Evolutionary conservation across 1,284 basidiomycete genomes (phyloP), one percentile per base, ranked within the genome.

Genomic region (Ganoderma lingzhi): DNA sequence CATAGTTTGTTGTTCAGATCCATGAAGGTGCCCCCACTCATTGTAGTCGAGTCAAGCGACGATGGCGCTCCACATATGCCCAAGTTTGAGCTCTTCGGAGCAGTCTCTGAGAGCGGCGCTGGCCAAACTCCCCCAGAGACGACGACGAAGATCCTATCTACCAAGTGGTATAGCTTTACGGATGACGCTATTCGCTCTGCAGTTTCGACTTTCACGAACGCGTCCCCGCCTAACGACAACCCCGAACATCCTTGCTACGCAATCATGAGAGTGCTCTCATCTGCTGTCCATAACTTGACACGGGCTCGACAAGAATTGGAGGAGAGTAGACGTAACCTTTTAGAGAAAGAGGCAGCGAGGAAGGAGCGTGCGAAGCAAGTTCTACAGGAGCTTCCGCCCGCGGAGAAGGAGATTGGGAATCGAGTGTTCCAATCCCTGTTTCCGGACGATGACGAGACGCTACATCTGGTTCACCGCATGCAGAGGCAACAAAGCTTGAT

Each of bases 91-190:
- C 59, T 61, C 59, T 61, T 41, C 14, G 59, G 23, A 58, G 19
- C 35, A 32, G 56, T 6, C 64, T 32, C 67, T 2, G 70, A 70
- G 30, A 63, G 44, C 32, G 14, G 17, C 6, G 51, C 28, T 15
- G 63, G 45, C 17, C 68, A 58, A 12, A 51, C 66, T 35, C 53
- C 66, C 30, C 44, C 72, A 39, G 12, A 59, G 17, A 68, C 71
- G 30, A 77, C 83, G 3, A 74, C 77, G 2, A 84, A 86, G 71
- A 83, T 93, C 19, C 82, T 93, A 23, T 81, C 83, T 2, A 90
- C 87, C 6, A 86, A 83, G 75, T 93, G 91, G 91, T 90, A 93
- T 75, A 86, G 89, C 58, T 89, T 88, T 73, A 88, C 90, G 1
- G 92, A 94, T 78, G 87, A 91, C 62, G 89, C 86, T 1, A 90